Base-by-base conservation (phyloP, 345 rosid genomes). In the Brassica incana region DNA sequence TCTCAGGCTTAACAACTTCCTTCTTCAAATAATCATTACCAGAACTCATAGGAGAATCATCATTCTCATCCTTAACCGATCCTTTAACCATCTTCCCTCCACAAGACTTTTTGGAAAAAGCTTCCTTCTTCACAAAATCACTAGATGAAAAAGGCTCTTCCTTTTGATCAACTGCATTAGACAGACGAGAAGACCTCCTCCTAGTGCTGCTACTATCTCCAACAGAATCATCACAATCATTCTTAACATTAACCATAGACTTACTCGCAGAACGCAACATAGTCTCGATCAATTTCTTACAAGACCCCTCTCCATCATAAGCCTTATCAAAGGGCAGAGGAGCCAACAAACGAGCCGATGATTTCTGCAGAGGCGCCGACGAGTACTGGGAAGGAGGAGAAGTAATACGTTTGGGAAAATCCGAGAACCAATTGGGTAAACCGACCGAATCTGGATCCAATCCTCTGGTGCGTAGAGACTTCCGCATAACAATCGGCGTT, bases 381-480 rank as follows among this genome's bases (percentile, higher is more conserved):
- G n/a, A 2, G 62, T 83, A 70, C 16, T 23, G 23, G 0, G 20
- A 67, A 70, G 33, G 8, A 9, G 29, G 32, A 36, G 50, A 68
- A 71, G 40, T 5, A 10, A 50, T 29, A 33, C 50, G 63, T 73
- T 78, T 76, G 0, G 52, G 18, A 6, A 12, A 7, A 20, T 82
- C 89, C 25, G 29, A 50, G 12, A 59, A 71, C 18, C 77, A 83
- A 40, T 64, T 79, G 5, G 67, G 69, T n/a, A 86, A 83, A 68
- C 86, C 93, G 25, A 69, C 40, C 6, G 81, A 84, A 78, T 88
- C 94, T 2, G 97, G 97, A 25, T 85, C 83, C 81, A 88, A 76
- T 18, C 96, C 99, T 74, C 88, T 87, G 2, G 88, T 72, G 14
- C 97, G 89, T 63, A 91, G 82, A 1, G 98, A 93, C 6, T 85